Conservation (phyloP, 306 rosid species). For the Trifolium repens region DNA sequence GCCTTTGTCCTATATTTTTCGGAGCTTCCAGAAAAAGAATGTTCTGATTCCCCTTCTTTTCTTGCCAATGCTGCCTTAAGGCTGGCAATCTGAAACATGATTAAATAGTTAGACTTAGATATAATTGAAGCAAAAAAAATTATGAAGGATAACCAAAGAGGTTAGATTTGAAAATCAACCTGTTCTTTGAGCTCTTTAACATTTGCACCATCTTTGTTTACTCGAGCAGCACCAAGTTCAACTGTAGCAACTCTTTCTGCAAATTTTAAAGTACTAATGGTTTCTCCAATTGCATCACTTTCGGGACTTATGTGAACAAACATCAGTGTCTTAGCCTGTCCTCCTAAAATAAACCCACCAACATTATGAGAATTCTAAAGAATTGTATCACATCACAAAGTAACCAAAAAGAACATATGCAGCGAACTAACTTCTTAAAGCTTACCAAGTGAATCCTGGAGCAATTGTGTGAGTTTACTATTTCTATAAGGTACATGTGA, state of each 20-base stretch:
- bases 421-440: constrained; percentile 33
- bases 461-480: constrained; percentile 96
- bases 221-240: constrained; percentile 94
- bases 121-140: not conserved
- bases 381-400: not conserved
- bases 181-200: constrained; percentile 94
- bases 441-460: constrained; percentile 97
- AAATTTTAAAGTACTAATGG: constrained; percentile 91
- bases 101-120: constrained; percentile 24
- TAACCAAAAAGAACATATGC: constrained; percentile 2
- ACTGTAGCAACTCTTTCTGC: constrained; percentile 98
- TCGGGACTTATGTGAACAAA: constrained; percentile 98
- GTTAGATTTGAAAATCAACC: constrained; percentile 50
- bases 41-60: constrained; percentile 70
- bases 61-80: constrained; percentile 84
- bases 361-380: constrained; percentile 24
- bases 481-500: constrained; percentile 94
- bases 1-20: constrained; percentile 63
- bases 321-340: constrained; percentile 96
- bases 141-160: not conserved
- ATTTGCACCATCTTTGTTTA: constrained; percentile 83
- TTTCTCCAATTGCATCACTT: constrained; percentile 83
- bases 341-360: constrained; percentile 63
- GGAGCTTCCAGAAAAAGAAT: constrained; percentile 60
- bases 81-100: constrained; percentile 66